These are phyloP conservation scores for Beauveria sp. DNA, from an alignment of 2,329 filamentous ascomycete species.

Conservation along the genomic window DNA sequence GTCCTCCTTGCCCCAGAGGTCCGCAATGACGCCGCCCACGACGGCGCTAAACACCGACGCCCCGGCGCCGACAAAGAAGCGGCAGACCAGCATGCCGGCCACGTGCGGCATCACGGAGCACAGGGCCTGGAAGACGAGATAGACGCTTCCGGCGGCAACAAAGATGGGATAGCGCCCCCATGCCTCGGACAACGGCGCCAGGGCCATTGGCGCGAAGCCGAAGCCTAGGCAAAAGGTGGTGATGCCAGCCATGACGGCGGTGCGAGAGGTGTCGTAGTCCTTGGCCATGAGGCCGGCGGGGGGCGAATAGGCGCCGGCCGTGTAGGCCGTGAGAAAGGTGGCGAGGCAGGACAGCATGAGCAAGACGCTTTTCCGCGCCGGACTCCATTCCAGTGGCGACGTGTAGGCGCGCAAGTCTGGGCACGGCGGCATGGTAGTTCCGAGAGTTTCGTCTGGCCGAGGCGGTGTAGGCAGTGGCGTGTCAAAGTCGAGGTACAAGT, in stretches of 20 bases:
- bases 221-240: conserved; percentile 80
- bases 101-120: conserved; percentile 65
- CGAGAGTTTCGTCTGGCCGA: conserved; percentile 15
- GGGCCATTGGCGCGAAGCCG: conserved; percentile 74
- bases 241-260: conserved; percentile 67
- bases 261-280: conserved; percentile 56
- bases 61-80: conserved; percentile 72
- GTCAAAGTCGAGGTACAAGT: conserved; percentile 35
- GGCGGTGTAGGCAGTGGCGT: conserved; percentile 27
- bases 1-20: conserved; percentile 71
- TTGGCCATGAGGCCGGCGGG: conserved; percentile 56
- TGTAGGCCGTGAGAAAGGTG: conserved; percentile 71
- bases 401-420: conserved; percentile 60
- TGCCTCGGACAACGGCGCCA: conserved; percentile 83
- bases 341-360: conserved; percentile 69
- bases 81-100: conserved; percentile 64
- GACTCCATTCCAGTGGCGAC: conserved; percentile 69
- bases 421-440: conserved; percentile 40
- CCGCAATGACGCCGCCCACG: conserved; percentile 85
- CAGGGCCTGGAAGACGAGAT: conserved; percentile 61
- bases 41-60: conserved; percentile 77
- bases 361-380: conserved; percentile 59
- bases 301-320: conserved; percentile 73
- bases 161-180: conserved; percentile 83
- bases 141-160: conserved; percentile 63